phyloP scores from a whole-genome alignment of 371 early-diverging fungal genomes.

The Chytridiales sp. region DNA sequence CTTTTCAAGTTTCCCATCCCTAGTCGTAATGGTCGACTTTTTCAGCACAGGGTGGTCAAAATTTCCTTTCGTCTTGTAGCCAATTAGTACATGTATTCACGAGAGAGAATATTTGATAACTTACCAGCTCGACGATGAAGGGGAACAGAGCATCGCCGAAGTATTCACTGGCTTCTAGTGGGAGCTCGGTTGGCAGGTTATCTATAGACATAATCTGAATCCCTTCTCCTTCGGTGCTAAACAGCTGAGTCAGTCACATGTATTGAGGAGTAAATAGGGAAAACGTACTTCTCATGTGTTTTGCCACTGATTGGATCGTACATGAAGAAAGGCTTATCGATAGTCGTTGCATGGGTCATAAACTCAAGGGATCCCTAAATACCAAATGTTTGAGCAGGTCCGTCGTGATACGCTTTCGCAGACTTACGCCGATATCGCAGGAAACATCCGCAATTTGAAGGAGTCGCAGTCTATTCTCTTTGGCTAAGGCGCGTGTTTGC shows the following conservation, averaged over 20 bases:
- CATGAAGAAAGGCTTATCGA: conserved; percentile 90
- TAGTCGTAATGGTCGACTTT: conserved; percentile 73
- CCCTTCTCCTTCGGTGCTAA: conserved; percentile 73
- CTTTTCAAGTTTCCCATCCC: conserved; percentile 62
- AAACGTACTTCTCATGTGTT: conserved; percentile 69
- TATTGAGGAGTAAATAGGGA: conserved; percentile 6
- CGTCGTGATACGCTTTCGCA: background rate
- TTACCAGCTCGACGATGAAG: conserved; percentile 74
- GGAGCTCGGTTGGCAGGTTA: conserved; percentile 94
- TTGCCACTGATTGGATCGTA: conserved; percentile 74
- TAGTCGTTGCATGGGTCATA: conserved; percentile 80
- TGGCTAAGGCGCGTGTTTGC: conserved; percentile 67
- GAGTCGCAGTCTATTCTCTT: conserved; percentile 67
- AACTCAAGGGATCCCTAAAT: conserved; percentile 87
- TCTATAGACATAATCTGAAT: conserved; percentile 95
- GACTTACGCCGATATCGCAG: conserved; percentile 83
- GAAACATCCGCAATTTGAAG: conserved; percentile 89
- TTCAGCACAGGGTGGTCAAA: conserved; percentile 66
- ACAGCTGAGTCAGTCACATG: background rate
- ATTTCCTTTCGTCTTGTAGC: conserved; percentile 57
- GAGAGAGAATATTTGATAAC: conserved; percentile 10
- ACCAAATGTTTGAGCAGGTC: background rate
- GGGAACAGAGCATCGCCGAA: conserved; percentile 87
- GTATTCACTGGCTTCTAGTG: conserved; percentile 87
- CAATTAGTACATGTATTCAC: conserved; percentile 21